phyloP scores from a whole-genome alignment of 2,329 filamentous ascomycete genomes.

The Epichloe amarillans region DNA sequence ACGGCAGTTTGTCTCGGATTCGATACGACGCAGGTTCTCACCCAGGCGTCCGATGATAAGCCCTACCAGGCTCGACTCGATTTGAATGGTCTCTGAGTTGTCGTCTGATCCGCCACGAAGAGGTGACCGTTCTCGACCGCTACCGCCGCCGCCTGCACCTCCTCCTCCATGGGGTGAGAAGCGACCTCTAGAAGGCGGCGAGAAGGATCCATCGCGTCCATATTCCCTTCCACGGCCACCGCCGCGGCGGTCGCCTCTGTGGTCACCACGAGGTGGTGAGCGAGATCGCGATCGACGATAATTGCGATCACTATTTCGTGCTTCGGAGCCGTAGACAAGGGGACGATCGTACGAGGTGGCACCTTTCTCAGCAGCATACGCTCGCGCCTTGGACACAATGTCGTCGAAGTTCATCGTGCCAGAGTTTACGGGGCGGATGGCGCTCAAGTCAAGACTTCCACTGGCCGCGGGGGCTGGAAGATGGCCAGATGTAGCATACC shows the following conservation, averaged over 20 bases:
- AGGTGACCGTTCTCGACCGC: constrained; percentile 47
- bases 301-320: constrained; percentile 27
- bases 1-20: constrained; percentile 66
- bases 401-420: constrained; percentile 75
- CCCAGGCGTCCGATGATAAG: constrained; percentile 84
- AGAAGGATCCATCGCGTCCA: constrained; percentile 61
- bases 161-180: constrained; percentile 47
- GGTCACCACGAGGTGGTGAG: constrained; percentile 59
- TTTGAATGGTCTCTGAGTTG: constrained; percentile 68
- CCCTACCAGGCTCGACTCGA: constrained; percentile 77
- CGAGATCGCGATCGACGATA: constrained; percentile 59
- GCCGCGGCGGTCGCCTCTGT: constrained; percentile 68
- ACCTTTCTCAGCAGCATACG: constrained; percentile 68
- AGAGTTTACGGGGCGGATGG: constrained; percentile 65
- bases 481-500: constrained; percentile 27
- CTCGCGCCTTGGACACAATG: constrained; percentile 72
- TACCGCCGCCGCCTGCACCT: constrained; percentile 22
- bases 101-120: constrained; percentile 41
- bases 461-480: constrained; percentile 58
- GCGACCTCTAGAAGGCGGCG: constrained; percentile 43
- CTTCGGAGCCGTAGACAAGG: constrained; percentile 28
- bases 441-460: constrained; percentile 67
- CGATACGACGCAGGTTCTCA: constrained; percentile 77
- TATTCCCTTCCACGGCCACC: constrained; percentile 33
- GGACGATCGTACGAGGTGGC: constrained; percentile 49